Conservation (phyloP, 495 filamentous ascomycete species). For the Margaritispora aquatica region DNA sequence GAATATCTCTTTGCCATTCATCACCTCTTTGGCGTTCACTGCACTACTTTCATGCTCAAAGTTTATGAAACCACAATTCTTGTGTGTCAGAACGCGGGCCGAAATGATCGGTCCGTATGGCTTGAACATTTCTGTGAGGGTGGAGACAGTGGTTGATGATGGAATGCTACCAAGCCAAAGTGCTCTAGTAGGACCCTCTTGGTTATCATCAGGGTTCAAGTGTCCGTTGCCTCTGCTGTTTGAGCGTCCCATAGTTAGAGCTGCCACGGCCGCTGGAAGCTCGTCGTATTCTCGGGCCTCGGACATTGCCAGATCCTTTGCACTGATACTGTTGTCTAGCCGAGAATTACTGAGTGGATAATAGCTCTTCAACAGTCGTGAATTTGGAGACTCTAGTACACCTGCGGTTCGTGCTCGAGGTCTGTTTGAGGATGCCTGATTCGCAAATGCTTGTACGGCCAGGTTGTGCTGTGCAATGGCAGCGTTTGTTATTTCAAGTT, state of each 20-base stretch:
- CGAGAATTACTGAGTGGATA: constrained; percentile 67
- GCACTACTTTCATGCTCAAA: constrained; percentile 88
- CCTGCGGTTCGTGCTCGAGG: constrained; percentile 83
- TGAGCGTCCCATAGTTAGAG: constrained; percentile 63
- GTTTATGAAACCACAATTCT: constrained; percentile 98
- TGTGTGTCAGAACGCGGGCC: constrained; percentile 90
- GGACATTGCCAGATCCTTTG: constrained; percentile 65
- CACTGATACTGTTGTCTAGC: constrained; percentile 77
- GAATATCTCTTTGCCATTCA: constrained; percentile 98
- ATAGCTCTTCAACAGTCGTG: constrained; percentile 68
- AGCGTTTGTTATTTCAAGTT: constrained; percentile 73
- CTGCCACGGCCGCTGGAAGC: constrained; percentile 68
- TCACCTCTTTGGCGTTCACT: constrained; percentile 73
- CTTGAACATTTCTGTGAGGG: constrained; percentile 84
- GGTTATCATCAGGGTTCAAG: constrained; percentile 61
- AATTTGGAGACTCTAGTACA: constrained; percentile 77
- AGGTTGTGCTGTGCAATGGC: constrained; percentile 91
- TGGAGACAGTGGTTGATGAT: constrained; percentile 92
- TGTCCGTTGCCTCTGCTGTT: constrained; percentile 53
- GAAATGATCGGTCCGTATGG: constrained; percentile 87
- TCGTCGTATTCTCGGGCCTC: constrained; percentile 71
- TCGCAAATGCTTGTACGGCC: constrained; percentile 86
- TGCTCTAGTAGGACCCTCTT: constrained; percentile 87
- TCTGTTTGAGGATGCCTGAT: constrained; percentile 70
- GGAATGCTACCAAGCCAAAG: constrained; percentile 97